Evolutionary conservation across 139 green algal genomes (phyloP).

Genomic region (Raphidocelis subcapitata): DNA sequence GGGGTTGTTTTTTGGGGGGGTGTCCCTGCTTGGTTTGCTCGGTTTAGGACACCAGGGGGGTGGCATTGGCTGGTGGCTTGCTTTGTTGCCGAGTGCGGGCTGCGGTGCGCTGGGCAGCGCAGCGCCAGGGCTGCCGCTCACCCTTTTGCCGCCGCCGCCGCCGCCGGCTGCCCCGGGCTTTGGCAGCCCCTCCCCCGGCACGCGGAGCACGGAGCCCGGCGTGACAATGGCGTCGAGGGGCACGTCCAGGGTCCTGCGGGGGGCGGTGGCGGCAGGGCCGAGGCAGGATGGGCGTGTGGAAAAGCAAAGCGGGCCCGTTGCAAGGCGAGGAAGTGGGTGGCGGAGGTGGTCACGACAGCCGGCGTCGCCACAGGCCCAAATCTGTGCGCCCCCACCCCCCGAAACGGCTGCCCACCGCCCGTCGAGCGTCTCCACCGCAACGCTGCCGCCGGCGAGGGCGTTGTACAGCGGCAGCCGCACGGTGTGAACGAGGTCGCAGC

Average conservation of each 20-base stretch:
- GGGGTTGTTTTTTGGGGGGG: too few relatives aligned
- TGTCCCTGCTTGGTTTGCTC: too few relatives aligned
- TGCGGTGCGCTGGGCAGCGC: too few relatives aligned
- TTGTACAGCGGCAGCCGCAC: conserved; percentile 69
- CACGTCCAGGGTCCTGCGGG: conserved; percentile 41
- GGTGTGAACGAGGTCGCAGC: conserved; percentile 64
- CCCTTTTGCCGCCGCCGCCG: too few relatives aligned
- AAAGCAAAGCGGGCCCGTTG: too few relatives aligned
- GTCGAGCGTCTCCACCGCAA: conserved; percentile 69
- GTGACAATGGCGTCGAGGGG: conserved; percentile 63
- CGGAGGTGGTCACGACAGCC: too few relatives aligned
- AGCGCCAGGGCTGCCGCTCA: too few relatives aligned
- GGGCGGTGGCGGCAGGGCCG: neutral
- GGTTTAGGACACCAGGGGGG: too few relatives aligned
- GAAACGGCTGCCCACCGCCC: conserved; percentile 24
- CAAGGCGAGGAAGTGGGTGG: neutral
- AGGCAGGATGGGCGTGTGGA: too few relatives aligned
- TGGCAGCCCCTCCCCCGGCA: conserved; percentile 45
- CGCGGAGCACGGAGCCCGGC: conserved; percentile 48
- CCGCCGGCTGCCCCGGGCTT: conserved; percentile 5
- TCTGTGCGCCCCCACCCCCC: neutral
- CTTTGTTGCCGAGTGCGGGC: too few relatives aligned
- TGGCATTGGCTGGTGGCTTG: too few relatives aligned
- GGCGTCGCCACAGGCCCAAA: too few relatives aligned
- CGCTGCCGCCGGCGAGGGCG: conserved; percentile 51